Conservation (phyloP, 371 early-diverging fungal genomes). For the Rhizopus sp. region DNA sequence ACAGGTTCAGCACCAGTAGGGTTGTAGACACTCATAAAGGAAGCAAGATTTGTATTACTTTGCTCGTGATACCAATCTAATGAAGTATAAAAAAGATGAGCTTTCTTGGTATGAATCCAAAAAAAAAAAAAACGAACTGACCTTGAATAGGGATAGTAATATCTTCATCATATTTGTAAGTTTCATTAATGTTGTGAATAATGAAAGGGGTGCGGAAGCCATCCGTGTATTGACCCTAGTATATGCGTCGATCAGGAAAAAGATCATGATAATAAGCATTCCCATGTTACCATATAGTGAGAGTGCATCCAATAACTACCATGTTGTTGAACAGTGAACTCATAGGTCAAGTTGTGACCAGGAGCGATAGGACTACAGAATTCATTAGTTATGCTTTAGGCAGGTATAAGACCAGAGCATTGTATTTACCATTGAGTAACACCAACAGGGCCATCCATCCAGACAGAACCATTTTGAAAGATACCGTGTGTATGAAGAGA, state of each 20-base stretch:
- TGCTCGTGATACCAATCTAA: slow-evolving; percentile 70
- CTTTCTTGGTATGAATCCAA: not conserved
- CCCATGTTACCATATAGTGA: slow-evolving; percentile 36
- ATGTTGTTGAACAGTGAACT: slow-evolving; percentile 46
- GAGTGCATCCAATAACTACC: slow-evolving; percentile 37
- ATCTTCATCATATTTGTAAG: slow-evolving; percentile 74
- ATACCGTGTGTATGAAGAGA: slow-evolving; percentile 76
- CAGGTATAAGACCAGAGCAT: too few species aligned
- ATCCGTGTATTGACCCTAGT: slow-evolving; percentile 75
- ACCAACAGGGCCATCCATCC: slow-evolving; percentile 68
- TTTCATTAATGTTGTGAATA: slow-evolving; percentile 62
- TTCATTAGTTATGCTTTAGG: not conserved
- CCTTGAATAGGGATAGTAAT: slow-evolving; percentile 58
- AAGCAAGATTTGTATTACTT: slow-evolving; percentile 39
- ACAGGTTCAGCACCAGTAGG: slow-evolving; percentile 70
- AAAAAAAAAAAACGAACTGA: slow-evolving; percentile 16
- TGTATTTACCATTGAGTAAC: slow-evolving; percentile 61
- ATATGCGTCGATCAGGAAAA: not conserved
- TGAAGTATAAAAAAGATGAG: slow-evolving; percentile 5
- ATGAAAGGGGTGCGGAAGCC: slow-evolving; percentile 79
- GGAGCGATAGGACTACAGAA: slow-evolving; percentile 36
- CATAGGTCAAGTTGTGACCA: slow-evolving; percentile 61
- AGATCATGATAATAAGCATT: not conserved
- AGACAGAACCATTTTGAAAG: slow-evolving; percentile 62
- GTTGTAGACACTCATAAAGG: slow-evolving; percentile 59